Conservation (phyloP, 768 basidiomycete species). For the Daedaleopsis nitida region DNA sequence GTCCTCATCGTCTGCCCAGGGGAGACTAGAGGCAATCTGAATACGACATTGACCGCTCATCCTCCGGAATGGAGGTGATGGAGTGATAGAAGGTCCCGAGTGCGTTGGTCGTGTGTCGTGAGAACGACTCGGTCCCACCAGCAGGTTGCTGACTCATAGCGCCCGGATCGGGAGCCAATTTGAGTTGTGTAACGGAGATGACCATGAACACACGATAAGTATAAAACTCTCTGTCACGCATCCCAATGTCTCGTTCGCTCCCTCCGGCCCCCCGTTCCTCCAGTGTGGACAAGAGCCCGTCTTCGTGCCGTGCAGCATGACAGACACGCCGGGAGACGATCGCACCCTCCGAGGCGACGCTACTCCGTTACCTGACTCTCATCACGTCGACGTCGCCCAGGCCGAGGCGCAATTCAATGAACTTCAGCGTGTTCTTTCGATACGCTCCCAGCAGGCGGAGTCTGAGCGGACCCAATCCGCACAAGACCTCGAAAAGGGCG, state of each 20-base stretch:
- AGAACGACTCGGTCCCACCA: no score
- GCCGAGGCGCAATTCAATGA: conserved; percentile 59
- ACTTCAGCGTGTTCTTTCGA: conserved; percentile 43
- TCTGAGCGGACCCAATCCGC: background rate
- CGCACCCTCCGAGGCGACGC: conserved; percentile 28
- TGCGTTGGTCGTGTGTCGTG: no score
- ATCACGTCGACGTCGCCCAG: conserved; percentile 49
- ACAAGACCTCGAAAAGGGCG: conserved; percentile 40
- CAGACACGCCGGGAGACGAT: conserved; percentile 31
- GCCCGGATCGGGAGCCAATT: no score
- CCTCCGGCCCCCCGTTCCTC: conserved; percentile 8
- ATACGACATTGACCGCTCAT: no score
- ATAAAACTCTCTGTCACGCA: background rate
- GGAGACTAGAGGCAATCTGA: no score
- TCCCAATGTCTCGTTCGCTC: background rate
- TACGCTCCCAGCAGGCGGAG: conserved; percentile 14
- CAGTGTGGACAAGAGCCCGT: background rate
- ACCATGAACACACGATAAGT: background rate
- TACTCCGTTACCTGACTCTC: conserved; percentile 14
- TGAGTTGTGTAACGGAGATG: no score
- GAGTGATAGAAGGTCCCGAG: no score
- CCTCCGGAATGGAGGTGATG: no score
- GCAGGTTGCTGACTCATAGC: no score
- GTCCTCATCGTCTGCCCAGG: no score
- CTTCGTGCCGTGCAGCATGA: conserved; percentile 18